phyloP scores from a whole-genome alignment of 176 grass and related monocot species.

The Carex pumila region DNA sequence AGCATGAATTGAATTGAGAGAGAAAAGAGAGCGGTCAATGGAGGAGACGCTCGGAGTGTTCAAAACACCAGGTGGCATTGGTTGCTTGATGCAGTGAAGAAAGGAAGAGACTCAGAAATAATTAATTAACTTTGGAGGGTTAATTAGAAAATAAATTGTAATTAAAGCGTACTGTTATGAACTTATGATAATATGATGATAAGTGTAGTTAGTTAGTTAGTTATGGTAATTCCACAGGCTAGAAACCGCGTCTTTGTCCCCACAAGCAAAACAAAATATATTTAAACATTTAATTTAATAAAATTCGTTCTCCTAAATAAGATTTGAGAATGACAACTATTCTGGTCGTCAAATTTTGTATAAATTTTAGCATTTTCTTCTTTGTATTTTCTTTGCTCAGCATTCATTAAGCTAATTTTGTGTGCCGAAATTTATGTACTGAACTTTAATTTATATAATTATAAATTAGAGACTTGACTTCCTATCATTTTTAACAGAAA shows the following conservation, averaged over 20 bases:
- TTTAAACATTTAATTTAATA: neutral
- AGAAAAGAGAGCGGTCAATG: slow-evolving; percentile 13
- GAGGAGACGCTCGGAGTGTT: neutral
- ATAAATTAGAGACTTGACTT: too few relatives aligned
- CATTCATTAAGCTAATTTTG: too few relatives aligned
- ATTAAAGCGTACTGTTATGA: neutral
- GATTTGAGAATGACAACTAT: neutral
- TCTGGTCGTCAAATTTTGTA: neutral
- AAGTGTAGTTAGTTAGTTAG: neutral
- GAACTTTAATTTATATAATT: too few relatives aligned
- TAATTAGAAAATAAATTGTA: neutral
- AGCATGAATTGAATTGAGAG: neutral
- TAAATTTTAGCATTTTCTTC: too few relatives aligned
- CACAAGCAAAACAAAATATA: neutral
- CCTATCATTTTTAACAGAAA: too few relatives aligned
- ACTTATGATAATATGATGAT: neutral
- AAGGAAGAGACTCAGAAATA: neutral
- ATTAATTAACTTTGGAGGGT: slow-evolving; percentile 1
- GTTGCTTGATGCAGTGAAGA: neutral
- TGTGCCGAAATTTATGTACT: too few relatives aligned
- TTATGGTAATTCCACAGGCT: neutral
- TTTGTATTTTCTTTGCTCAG: too few relatives aligned
- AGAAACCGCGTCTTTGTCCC: neutral
- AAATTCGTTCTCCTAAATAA: neutral
- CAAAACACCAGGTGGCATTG: neutral